phyloP scores from a whole-genome alignment of 257 asterid species.

The Solanum habrochaites region DNA sequence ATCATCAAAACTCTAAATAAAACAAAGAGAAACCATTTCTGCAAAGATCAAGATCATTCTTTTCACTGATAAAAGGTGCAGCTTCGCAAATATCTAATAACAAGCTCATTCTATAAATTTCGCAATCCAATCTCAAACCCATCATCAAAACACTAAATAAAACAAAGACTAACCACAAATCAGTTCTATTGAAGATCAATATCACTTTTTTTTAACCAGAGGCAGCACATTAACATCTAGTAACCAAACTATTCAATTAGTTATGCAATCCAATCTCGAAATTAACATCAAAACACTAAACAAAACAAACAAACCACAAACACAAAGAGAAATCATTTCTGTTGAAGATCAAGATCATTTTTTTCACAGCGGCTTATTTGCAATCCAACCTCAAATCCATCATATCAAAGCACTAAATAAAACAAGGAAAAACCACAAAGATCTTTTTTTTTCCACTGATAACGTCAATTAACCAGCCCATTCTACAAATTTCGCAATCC shows the following conservation, averaged over 20 bases:
- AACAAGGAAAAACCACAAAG: background rate
- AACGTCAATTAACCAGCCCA: background rate
- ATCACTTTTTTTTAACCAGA: background rate
- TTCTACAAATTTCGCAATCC: background rate
- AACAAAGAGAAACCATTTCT: background rate
- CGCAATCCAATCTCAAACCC: no score
- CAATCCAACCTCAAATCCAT: background rate
- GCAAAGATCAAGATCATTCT: background rate
- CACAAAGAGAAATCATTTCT: background rate
- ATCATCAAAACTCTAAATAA: background rate
- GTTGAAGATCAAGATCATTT: conserved; percentile 19
- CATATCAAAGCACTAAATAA: background rate
- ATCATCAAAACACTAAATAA: no score
- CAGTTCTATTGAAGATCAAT: background rate
- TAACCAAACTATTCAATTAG: background rate
- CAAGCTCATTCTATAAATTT: no score
- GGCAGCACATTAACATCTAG: background rate
- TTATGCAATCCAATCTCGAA: background rate
- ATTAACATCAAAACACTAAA: background rate
- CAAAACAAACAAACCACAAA: background rate
- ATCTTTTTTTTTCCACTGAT: background rate
- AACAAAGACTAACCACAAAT: no score
- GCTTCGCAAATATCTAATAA: no score
- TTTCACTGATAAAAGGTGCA: no score
- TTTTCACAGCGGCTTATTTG: background rate